A percentile compares a stretch with the other conserved stretches of the same genome.
Conservation (phyloP, 257 asterid genomes). For the Penstemon davidsonii region DNA sequence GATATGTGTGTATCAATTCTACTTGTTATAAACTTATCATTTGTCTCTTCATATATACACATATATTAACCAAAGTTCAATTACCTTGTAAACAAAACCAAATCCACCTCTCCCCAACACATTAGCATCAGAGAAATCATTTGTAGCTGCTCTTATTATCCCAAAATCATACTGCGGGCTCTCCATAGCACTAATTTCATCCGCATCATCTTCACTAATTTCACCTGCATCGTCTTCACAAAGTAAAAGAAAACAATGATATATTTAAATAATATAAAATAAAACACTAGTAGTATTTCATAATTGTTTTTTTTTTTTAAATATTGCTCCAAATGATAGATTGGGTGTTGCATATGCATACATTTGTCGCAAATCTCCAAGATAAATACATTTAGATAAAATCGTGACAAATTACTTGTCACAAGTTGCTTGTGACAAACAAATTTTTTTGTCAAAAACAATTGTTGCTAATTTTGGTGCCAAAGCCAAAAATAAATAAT, state of each 20-base stretch:
- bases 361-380: background rate
- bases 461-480: too few relatives aligned
- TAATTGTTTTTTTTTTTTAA: too few relatives aligned
- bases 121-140: background rate
- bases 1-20: background rate
- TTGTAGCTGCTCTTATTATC: too few relatives aligned
- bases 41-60: background rate
- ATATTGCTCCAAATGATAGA: background rate
- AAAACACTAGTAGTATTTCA: background rate
- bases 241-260: background rate
- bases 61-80: background rate
- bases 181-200: background rate
- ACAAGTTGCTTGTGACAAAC: too few relatives aligned
- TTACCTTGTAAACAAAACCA: constrained; percentile 12
- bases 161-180: background rate
- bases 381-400: too few relatives aligned
- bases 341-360: too few relatives aligned
- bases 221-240: background rate
- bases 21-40: too few relatives aligned
- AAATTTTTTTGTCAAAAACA: too few relatives aligned
- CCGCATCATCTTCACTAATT: background rate
- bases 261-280: background rate
- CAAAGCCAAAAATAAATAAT: too few relatives aligned
- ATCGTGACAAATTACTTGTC: too few relatives aligned
- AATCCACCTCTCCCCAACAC: constrained; percentile 9